Conservation (phyloP, 257 asterid genomes). For the Ilex asprella region DNA sequence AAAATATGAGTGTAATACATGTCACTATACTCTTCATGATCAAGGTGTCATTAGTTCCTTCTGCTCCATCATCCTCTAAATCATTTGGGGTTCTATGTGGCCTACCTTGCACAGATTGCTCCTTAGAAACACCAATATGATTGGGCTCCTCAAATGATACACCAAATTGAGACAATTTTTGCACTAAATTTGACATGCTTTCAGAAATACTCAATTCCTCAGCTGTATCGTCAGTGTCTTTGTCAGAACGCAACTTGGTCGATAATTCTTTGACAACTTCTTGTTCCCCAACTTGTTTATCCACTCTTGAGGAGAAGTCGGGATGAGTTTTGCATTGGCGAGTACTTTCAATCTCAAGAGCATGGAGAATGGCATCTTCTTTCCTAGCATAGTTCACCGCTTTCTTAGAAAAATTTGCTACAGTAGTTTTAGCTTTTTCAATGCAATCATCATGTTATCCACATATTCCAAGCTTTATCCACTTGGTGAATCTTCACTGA, state of each 20-base stretch:
- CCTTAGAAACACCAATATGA: constrained; percentile 4
- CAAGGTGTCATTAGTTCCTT: constrained; percentile 35
- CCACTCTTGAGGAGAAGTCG: constrained; percentile 20
- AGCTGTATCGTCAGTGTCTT: constrained; percentile 27
- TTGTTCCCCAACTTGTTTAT: constrained; percentile 24
- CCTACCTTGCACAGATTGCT: constrained; percentile 21
- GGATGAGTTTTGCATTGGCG: constrained; percentile 40
- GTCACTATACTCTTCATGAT: too few species aligned
- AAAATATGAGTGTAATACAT: too few species aligned
- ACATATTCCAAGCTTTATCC: constrained; percentile 18
- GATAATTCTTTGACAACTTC: constrained; percentile 24
- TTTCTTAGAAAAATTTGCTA: constrained; percentile 50
- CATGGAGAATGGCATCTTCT: constrained; percentile 84
- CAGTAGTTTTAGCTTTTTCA: constrained; percentile 57
- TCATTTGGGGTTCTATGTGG: constrained; percentile 45
- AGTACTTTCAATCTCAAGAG: constrained; percentile 68
- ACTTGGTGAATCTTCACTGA: neutral
- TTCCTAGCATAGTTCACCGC: constrained; percentile 63
- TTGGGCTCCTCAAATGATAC: constrained; percentile 65
- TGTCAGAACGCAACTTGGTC: constrained; percentile 27
- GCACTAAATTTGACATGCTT: constrained; percentile 40
- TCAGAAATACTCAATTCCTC: constrained; percentile 31
- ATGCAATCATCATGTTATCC: constrained; percentile 79
- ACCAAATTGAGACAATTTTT: constrained; percentile 55
- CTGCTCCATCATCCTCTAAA: constrained; percentile 71